These are phyloP conservation scores for Tulasnella calospora DNA, from an alignment of 768 basidiomycete genomes.

Conservation along the genomic window DNA sequence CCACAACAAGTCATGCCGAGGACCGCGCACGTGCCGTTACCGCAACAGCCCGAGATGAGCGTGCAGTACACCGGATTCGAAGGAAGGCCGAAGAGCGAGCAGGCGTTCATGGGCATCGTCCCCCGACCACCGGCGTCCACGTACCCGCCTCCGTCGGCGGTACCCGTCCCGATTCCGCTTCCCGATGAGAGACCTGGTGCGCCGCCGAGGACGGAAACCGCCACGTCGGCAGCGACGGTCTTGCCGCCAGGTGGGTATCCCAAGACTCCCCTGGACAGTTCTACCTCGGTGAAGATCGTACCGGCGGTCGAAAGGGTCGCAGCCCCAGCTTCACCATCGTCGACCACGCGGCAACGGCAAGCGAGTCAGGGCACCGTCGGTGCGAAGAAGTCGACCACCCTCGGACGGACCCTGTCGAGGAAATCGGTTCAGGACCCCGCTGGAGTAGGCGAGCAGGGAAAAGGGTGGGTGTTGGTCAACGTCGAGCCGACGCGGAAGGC, in stretches of 20 bases:
- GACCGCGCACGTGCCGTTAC: not conserved
- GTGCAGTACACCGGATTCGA: not conserved
- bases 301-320: not conserved
- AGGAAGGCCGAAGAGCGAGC: slow-evolving; percentile 21
- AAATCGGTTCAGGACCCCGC: not conserved
- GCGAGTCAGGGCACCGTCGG: not conserved
- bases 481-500: slow-evolving; percentile 10
- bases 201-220: not conserved
- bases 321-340: not conserved
- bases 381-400: too few relatives aligned
- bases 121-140: not conserved
- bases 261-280: not conserved
- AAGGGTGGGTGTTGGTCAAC: slow-evolving; percentile 25
- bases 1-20: slow-evolving; percentile 9
- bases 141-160: not conserved
- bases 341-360: not conserved
- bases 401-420: not conserved
- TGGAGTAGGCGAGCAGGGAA: not conserved
- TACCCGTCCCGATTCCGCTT: not conserved
- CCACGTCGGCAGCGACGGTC: slow-evolving; percentile 5
- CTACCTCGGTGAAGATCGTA: not conserved
- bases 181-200: not conserved
- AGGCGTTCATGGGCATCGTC: slow-evolving; percentile 18
- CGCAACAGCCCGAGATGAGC: slow-evolving; percentile 1
- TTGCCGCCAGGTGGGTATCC: slow-evolving; percentile 21